Conservation (phyloP, 2,329 filamentous ascomycete species). For the Xylariaceae sp. region DNA sequence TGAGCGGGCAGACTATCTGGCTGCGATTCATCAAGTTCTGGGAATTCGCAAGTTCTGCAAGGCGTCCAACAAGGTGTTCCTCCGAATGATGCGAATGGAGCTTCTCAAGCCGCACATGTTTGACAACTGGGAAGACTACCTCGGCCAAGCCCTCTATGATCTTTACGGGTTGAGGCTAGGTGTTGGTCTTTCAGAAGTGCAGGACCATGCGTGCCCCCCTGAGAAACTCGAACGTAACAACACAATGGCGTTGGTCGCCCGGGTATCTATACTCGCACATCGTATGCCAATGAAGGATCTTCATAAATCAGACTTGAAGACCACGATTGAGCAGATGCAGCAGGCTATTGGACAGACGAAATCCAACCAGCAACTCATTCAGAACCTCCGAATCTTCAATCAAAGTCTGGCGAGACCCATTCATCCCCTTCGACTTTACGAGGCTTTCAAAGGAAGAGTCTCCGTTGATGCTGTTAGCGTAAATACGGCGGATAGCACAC, state of each 20-base stretch:
- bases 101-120: conserved; percentile 69
- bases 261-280: conserved; percentile 73
- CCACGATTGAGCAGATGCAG: conserved; percentile 89
- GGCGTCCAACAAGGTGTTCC: conserved; percentile 76
- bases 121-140: conserved; percentile 78
- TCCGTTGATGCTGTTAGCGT: conserved; percentile 67
- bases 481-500: conserved; percentile 59
- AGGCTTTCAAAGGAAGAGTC: conserved; percentile 73
- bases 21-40: conserved; percentile 75
- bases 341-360: conserved; percentile 76
- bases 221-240: conserved; percentile 76
- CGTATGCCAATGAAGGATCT: conserved; percentile 87
- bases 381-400: conserved; percentile 79
- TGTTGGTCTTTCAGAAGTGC: conserved; percentile 57
- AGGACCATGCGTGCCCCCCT: conserved; percentile 73
- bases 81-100: conserved; percentile 84
- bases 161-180: conserved; percentile 76
- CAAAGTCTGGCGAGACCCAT: conserved; percentile 79
- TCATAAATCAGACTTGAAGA: conserved; percentile 83
- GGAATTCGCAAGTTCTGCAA: conserved; percentile 84
- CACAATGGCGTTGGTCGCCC: conserved; percentile 75
- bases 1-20: conserved; percentile 72
- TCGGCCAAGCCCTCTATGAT: conserved; percentile 80
- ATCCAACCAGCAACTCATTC: conserved; percentile 71
- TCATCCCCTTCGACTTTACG: conserved; percentile 72